Base-by-base conservation (phyloP, 371 early-diverging fungal species). In the Mucor plumbeus region DNA sequence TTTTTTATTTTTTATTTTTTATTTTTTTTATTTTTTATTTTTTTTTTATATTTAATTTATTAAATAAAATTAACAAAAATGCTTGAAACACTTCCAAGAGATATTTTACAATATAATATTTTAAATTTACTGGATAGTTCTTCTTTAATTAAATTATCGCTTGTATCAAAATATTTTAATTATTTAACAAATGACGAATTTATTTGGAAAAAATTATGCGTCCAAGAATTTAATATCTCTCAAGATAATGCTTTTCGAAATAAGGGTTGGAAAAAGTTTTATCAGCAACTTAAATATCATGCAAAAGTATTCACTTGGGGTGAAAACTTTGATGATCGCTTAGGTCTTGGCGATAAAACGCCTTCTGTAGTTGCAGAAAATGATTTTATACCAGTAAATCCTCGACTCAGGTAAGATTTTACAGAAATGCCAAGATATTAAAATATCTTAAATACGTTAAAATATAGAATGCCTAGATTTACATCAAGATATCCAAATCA, bases 231-330 rank as follows among this genome's bases (percentile, higher is more conserved):
- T 56, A 73, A 79, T 67, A 36, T 81, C 10, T 69, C 78, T 3
- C 65, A 56, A 33, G 76, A 79, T 58, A 66, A 71, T 10, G 72
- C 69, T 10, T 79, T 67, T 58, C 66, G 84, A 19, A 58, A 75
- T 7, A 62, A 61, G 11, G 80, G 84, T 4, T 83, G 84, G 84
- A 81, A 79, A 21, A 56, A 34, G 10, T 61, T 79, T n/a, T 83
- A 76, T 70, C 50, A 63, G 15, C 65, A 64, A 34, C 54, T 83
- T 2, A 60, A 65, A 14, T 47, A 21, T 14, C 64, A 81, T 56
- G 65, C 78, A 11, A 40, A 47, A 36, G 80, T 83, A 0, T 80
- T 75, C 65, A 73, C 73, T 5, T 83, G 83, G 83, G 83, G 83
- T 13, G 76, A 77, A 8, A 80, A 80, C 33, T 10, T 5, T 36